Base-by-base conservation (phyloP, 1,284 basidiomycete species). In the Pholiota adiposa region DNA sequence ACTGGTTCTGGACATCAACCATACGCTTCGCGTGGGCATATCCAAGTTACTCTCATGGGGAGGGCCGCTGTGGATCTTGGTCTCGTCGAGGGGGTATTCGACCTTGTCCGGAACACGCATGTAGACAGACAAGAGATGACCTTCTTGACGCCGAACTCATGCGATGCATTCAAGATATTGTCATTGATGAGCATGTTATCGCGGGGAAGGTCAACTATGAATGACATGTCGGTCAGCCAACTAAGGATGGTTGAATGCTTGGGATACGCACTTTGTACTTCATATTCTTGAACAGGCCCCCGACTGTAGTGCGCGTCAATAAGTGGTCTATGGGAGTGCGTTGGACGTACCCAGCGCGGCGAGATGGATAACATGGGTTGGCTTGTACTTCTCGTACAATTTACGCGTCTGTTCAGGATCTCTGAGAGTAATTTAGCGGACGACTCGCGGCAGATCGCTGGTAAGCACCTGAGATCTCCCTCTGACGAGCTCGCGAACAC, bases 121-220 rank as follows among this genome's bases (percentile, higher is more conserved):
- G 92, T 94, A 14, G 93, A 94, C 29, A 94, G 85, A 69, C 93
- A 94, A 3, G 92, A 94, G 61, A 94, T 87, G 66, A 94, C 81
- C 73, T 94, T 95, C 62, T 83, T 67, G 29, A 83, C 82, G 63
- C 85, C 79, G 67, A 80, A 77, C 63, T 86, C 79, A 70, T 93
- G 83, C 3, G 93, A 81, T 27, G 83, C 81, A 70, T 94, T 85
- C 27, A 96, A 82, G 48, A 97, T 86, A 71, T 94, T 93, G 72
- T 96, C 93, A 75, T 97, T 97, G 77, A 97, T 96, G 60, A 93
- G 82, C 67, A 90, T 83, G 75, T 96, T 97, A 69, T 96, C 94
- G 38, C 93, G 87, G 96, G 81, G 81, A 96, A 95, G 21, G 90
- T 92, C 57, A 91, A 81, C 88, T 93, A 57, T 51, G 52, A 50